These are phyloP conservation scores for Aspergillus aculeatinus DNA, from an alignment of 2,329 filamentous ascomycete genomes.

Conservation along the genomic window DNA sequence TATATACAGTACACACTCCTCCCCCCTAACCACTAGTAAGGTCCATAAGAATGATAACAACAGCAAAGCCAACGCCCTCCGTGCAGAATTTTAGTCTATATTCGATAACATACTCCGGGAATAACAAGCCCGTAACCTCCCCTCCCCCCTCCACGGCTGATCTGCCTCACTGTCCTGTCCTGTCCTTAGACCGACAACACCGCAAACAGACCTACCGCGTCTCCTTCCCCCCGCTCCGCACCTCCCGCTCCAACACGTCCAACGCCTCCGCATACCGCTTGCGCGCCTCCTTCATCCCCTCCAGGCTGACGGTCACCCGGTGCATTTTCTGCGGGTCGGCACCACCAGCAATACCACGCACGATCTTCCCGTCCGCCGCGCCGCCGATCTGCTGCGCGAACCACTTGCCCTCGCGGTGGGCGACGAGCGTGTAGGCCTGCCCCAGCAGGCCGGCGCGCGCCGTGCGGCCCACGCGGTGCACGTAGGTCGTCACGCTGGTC, in stretches of 20 bases:
- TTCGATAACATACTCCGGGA: neutral
- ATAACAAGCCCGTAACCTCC: too few species aligned
- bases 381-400: constrained; percentile 82
- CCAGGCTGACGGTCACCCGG: constrained; percentile 32
- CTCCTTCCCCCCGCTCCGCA: constrained; percentile 24
- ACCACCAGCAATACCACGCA: constrained; percentile 22
- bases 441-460: constrained; percentile 76
- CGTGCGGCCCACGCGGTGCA: constrained; percentile 89
- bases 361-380: constrained; percentile 34
- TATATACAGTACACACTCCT: neutral
- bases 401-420: constrained; percentile 81
- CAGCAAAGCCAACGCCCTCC: neutral
- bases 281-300: constrained; percentile 29
- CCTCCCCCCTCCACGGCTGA: too few species aligned
- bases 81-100: neutral
- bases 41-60: too few species aligned
- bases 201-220: neutral
- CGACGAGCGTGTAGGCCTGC: constrained; percentile 82
- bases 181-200: too few species aligned
- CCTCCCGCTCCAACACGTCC: constrained; percentile 39
- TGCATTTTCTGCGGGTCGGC: constrained; percentile 21
- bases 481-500: constrained; percentile 74
- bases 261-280: constrained; percentile 35
- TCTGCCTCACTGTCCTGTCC: too few species aligned
- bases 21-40: neutral